phyloP scores from a whole-genome alignment of 2,329 filamentous ascomycete species.

The Penicillium sclerotiorum region DNA sequence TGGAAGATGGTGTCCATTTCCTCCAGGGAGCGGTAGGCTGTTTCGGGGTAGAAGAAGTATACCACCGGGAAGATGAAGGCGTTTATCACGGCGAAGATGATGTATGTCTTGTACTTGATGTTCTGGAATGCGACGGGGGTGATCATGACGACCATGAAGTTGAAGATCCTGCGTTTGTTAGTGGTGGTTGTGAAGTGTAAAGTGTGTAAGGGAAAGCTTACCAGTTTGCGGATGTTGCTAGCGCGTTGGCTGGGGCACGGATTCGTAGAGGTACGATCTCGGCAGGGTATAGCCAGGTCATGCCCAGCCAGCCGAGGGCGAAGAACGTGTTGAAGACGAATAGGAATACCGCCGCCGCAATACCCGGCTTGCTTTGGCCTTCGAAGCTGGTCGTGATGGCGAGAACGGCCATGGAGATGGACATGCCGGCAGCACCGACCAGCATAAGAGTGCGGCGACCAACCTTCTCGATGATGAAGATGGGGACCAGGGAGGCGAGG shows the following conservation, averaged over 20 bases:
- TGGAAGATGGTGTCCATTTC: conserved; percentile 69
- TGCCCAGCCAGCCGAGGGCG: conserved; percentile 62
- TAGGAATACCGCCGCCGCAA: conserved; percentile 56
- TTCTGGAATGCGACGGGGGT: conserved; percentile 61
- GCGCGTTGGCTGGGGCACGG: conserved; percentile 29
- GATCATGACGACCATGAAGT: conserved; percentile 67
- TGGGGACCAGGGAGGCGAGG: conserved; percentile 52
- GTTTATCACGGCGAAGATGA: conserved; percentile 58
- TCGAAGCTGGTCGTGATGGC: conserved; percentile 43
- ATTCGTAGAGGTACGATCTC: conserved; percentile 55
- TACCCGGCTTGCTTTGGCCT: conserved; percentile 40
- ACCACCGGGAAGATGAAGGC: conserved; percentile 56
- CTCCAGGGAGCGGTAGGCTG: conserved; percentile 61
- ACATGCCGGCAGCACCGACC: conserved; percentile 67
- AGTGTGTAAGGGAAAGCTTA: background rate
- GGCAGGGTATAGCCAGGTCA: conserved; percentile 65
- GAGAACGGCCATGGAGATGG: conserved; percentile 65
- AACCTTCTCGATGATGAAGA: conserved; percentile 54
- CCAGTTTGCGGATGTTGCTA: conserved; percentile 25
- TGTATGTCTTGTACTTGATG: conserved; percentile 57
- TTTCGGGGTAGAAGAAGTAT: conserved; percentile 64
- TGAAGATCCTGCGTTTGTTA: conserved; percentile 43
- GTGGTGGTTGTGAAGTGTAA: too few relatives aligned
- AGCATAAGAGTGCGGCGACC: conserved; percentile 70
- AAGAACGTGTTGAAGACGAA: conserved; percentile 67